A percentile compares a stretch with the other conserved stretches of the same genome.
phyloP scores from a whole-genome alignment of 2,329 filamentous ascomycete genomes.

The Hypoxylon sp. region DNA sequence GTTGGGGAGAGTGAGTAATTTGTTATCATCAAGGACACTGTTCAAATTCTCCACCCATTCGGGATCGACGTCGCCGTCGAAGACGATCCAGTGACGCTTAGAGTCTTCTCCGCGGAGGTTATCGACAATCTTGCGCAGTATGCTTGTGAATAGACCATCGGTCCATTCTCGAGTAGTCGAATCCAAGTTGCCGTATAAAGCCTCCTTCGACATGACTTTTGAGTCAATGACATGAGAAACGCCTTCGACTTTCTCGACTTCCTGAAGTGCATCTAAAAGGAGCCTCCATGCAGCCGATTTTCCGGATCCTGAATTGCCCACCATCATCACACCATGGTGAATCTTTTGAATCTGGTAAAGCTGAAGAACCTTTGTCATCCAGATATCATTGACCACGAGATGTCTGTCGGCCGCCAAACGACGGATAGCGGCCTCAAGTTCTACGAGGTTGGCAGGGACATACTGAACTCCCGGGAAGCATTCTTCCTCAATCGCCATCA shows the following conservation, averaged over 20 bases:
- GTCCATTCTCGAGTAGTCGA: slow-evolving; percentile 99
- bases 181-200: slow-evolving; percentile 93
- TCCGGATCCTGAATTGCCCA: slow-evolving; percentile 95
- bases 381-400: slow-evolving; percentile 89
- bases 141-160: slow-evolving; percentile 97
- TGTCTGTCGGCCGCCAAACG: slow-evolving; percentile 86
- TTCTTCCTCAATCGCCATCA: slow-evolving; percentile 83
- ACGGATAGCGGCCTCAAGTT: slow-evolving; percentile 83
- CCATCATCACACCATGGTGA: slow-evolving; percentile 99
- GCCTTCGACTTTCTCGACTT: slow-evolving; percentile 91
- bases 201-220: slow-evolving; percentile 99
- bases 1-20: slow-evolving; percentile 94
- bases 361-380: slow-evolving; percentile 98
- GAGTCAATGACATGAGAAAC: slow-evolving; percentile 98
- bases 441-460: slow-evolving; percentile 85
- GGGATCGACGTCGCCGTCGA: slow-evolving; percentile 98
- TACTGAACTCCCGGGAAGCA: slow-evolving; percentile 96
- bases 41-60: slow-evolving; percentile 99
- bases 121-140: slow-evolving; percentile 97
- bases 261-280: slow-evolving; percentile 88
- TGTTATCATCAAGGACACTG: slow-evolving; percentile 99
- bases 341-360: slow-evolving; percentile 98
- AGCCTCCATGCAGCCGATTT: slow-evolving; percentile 97
- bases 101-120: slow-evolving; percentile 96
- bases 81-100: slow-evolving; percentile 99